phyloP scores from a whole-genome alignment of 495 filamentous ascomycete species.

The Bryoglossum gracile region DNA sequence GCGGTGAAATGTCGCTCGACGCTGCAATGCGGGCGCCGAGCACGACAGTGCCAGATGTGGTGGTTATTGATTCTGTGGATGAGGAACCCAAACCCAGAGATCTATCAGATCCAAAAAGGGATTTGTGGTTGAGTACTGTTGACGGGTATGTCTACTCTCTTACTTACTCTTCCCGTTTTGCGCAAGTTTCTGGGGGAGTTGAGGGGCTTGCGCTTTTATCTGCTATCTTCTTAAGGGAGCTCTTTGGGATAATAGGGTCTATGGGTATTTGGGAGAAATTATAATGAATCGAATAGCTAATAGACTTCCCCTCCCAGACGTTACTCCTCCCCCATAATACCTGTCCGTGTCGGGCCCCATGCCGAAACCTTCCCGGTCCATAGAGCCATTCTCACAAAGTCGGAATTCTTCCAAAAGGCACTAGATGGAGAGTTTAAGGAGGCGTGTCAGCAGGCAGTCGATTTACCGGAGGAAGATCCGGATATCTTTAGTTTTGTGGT shows the following conservation, averaged over 20 bases:
- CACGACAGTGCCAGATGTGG: slow-evolving; percentile 30
- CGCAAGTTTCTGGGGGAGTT: background rate
- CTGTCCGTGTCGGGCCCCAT: slow-evolving; percentile 34
- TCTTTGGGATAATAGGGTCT: too few relatives aligned
- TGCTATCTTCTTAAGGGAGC: too few relatives aligned
- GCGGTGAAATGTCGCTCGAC: slow-evolving; percentile 27
- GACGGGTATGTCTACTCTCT: slow-evolving; percentile 33
- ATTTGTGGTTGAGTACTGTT: slow-evolving; percentile 38
- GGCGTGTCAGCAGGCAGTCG: slow-evolving; percentile 33
- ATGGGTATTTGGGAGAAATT: too few relatives aligned
- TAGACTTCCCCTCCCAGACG: too few relatives aligned
- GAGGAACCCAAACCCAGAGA: slow-evolving; percentile 12
- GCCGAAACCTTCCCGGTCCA: slow-evolving; percentile 38
- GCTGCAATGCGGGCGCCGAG: slow-evolving; percentile 38
- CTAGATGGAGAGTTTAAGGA: slow-evolving; percentile 37
- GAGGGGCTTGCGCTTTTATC: too few relatives aligned
- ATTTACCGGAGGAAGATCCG: slow-evolving; percentile 42
- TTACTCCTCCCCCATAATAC: slow-evolving; percentile 36
- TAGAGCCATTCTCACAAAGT: slow-evolving; percentile 34
- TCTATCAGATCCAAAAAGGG: slow-evolving; percentile 33
- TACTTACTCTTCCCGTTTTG: background rate
- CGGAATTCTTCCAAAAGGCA: slow-evolving; percentile 39
- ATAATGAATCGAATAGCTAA: too few relatives aligned
- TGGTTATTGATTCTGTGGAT: slow-evolving; percentile 23
- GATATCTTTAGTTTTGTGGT: slow-evolving; percentile 42